These are phyloP conservation scores for Torulaspora delbrueckii DNA, from an alignment of 805 yeast genomes.

Conservation along the genomic window DNA sequence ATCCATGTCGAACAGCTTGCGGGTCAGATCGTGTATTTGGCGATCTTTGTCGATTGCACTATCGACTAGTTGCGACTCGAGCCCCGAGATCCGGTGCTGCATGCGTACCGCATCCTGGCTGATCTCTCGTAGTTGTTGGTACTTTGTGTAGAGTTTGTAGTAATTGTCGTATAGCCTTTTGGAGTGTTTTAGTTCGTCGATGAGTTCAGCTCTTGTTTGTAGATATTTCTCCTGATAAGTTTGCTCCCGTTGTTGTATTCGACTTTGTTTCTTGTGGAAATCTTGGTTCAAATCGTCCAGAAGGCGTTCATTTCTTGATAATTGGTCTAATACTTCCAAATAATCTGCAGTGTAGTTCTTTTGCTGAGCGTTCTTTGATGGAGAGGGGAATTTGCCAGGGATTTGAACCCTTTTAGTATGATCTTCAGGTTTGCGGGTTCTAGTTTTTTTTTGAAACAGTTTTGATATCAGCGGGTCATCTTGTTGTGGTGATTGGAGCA, in stretches of 20 bases:
- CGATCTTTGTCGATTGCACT: constrained; percentile 25
- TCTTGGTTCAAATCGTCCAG: constrained; percentile 18
- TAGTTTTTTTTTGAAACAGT: constrained; percentile 16
- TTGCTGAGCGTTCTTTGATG: constrained; percentile 5
- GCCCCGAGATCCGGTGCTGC: constrained; percentile 17
- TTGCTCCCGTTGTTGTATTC: constrained; percentile 10
- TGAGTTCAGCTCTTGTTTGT: constrained; percentile 30
- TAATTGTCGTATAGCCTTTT: constrained; percentile 36
- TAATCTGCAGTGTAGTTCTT: constrained; percentile 21
- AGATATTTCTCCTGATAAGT: constrained; percentile 24
- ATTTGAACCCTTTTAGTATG: constrained; percentile 4
- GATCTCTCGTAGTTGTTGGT: constrained; percentile 26
- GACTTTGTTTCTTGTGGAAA: constrained; percentile 10
- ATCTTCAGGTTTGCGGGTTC: background rate
- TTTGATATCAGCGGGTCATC: constrained; percentile 26
- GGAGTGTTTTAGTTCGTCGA: constrained; percentile 33
- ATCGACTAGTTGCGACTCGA: constrained; percentile 28
- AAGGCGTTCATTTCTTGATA: constrained; percentile 27
- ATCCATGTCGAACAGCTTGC: constrained; percentile 24
- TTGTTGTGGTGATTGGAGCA: constrained; percentile 17
- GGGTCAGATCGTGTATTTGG: constrained; percentile 30
- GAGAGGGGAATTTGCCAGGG: constrained; percentile 35
- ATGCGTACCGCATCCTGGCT: constrained; percentile 10
- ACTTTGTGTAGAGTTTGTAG: constrained; percentile 31
- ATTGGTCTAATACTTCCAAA: constrained; percentile 20